Conservation (phyloP, 768 basidiomycete genomes). For the Sporobolomyces phaffii region DNA sequence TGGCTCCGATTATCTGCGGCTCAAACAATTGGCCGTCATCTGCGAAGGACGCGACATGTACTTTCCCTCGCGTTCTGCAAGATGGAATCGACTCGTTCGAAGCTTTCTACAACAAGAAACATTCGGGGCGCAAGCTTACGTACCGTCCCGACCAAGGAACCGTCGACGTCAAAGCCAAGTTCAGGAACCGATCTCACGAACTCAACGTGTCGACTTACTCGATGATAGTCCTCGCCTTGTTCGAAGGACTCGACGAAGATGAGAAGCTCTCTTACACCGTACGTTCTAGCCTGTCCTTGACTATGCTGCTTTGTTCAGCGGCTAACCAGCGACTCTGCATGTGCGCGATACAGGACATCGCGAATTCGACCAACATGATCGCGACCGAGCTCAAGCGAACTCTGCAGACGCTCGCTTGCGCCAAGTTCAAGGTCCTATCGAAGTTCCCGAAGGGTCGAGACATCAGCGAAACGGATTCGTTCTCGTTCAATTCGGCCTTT, state of each 20-base stretch:
- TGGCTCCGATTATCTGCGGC: constrained; percentile 87
- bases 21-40: constrained; percentile 93
- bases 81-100: constrained; percentile 71
- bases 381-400: constrained; percentile 79
- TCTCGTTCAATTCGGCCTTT: constrained; percentile 83
- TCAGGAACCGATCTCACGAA: constrained; percentile 75
- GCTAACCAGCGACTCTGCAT: too few species aligned
- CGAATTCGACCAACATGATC: constrained; percentile 64
- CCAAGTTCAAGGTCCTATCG: constrained; percentile 83
- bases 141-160: constrained; percentile 88
- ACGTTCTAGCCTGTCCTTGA: constrained; percentile 40
- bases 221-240: constrained; percentile 77
- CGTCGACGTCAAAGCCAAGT: constrained; percentile 76
- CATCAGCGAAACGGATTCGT: constrained; percentile 65
- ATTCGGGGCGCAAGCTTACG: constrained; percentile 80
- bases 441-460: constrained; percentile 87
- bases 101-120: constrained; percentile 78
- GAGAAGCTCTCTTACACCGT: constrained; percentile 74
- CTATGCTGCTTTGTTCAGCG: too few species aligned
- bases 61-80: constrained; percentile 60
- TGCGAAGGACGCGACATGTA: constrained; percentile 58
- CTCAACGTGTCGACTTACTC: constrained; percentile 87
- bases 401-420: constrained; percentile 90
- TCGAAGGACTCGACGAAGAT: constrained; percentile 63
- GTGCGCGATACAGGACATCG: constrained; percentile 64